phyloP scores from a whole-genome alignment of 2,329 filamentous ascomycete genomes.

The Colletotrichum agaves region DNA sequence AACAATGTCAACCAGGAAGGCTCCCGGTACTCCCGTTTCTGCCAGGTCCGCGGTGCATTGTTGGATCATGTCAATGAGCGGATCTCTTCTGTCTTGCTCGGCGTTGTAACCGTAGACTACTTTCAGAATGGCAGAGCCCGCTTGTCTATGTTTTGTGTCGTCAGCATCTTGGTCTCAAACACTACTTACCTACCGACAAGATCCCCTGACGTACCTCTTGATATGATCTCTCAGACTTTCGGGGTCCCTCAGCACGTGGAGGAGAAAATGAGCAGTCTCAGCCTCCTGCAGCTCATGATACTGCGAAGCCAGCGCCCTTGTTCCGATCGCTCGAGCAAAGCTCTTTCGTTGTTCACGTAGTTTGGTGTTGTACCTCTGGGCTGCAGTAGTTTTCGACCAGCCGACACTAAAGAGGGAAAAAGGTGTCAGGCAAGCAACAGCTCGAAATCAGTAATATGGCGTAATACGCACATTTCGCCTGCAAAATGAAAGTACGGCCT shows the following conservation, averaged over 20 bases:
- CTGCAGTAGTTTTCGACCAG: not conserved
- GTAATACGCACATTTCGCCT: conserved; percentile 49
- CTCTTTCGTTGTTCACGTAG: conserved; percentile 50
- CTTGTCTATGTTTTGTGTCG: conserved; percentile 31
- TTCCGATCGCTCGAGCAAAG: conserved; percentile 56
- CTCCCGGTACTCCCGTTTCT: conserved; percentile 23
- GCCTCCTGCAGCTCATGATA: conserved; percentile 53
- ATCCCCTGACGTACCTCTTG: not conserved
- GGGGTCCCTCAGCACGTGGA: not conserved
- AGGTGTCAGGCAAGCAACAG: not conserved
- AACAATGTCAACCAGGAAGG: conserved; percentile 35
- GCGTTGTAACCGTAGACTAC: conserved; percentile 36
- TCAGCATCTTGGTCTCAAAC: not conserved
- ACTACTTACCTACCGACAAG: no score
- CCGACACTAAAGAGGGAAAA: not conserved
- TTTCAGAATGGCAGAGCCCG: conserved; percentile 26
- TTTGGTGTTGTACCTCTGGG: not conserved
- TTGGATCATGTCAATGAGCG: conserved; percentile 33
- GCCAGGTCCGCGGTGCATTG: conserved; percentile 29
- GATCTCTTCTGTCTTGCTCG: conserved; percentile 27
- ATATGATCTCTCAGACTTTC: not conserved
- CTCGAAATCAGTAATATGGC: not conserved
- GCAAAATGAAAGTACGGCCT: conserved; percentile 47
- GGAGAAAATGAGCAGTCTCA: conserved; percentile 46
- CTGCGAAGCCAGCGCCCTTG: conserved; percentile 49